Percentiles rank a stretch among this genome's conserved stretches.
phyloP scores from a whole-genome alignment of 179 eudicot genomes.

The Spinacia oleracea region DNA sequence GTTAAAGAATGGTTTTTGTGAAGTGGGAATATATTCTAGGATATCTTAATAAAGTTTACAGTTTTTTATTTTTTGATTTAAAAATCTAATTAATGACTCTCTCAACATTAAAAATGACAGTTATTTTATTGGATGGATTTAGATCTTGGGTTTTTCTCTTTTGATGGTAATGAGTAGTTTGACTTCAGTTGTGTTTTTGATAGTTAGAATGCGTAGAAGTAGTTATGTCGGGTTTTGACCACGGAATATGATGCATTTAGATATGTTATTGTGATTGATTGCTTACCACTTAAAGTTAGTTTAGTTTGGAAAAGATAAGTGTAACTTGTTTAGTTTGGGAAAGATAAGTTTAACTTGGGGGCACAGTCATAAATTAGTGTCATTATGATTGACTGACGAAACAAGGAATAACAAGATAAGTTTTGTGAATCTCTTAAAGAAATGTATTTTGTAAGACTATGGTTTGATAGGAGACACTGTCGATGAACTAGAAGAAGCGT shows the following conservation, averaged over 20 bases:
- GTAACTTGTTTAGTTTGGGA: no score
- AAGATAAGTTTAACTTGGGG: background rate
- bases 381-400: background rate
- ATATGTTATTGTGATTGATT: background rate
- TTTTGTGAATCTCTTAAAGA: background rate
- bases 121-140: background rate
- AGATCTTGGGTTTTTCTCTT: conserved; percentile 19
- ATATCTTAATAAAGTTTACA: background rate
- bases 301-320: no score
- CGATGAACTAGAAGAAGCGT: background rate
- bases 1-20: background rate
- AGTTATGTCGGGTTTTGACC: background rate
- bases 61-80: no score
- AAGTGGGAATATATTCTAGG: no score
- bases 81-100: no score
- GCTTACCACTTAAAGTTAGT: background rate
- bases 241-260: background rate
- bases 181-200: background rate
- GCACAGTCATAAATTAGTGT: background rate
- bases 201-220: background rate
- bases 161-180: background rate
- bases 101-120: no score
- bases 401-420: background rate
- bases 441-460: no score
- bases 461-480: background rate